A percentile compares a stretch with the other conserved stretches of the same genome.
These are phyloP conservation scores for Ceratobasidium sp. DNA, from an alignment of 1,284 basidiomycete genomes.

Conservation along the genomic window DNA sequence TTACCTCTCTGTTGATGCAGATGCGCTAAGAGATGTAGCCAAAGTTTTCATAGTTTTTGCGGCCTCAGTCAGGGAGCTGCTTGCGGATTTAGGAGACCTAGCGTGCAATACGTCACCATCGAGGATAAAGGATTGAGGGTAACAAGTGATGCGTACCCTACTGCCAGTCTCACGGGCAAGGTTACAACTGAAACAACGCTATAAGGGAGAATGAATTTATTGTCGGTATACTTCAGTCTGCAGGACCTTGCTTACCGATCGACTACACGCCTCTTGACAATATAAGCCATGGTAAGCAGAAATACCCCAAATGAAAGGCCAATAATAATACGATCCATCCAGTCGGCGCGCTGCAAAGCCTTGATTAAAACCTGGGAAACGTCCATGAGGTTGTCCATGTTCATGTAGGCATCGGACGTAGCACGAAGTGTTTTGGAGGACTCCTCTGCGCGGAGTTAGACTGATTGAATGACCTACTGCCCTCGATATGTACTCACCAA, in stretches of 20 bases:
- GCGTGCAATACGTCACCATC: neutral
- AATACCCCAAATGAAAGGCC: conserved; percentile 81
- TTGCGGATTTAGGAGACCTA: neutral
- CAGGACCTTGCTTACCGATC: conserved; percentile 51
- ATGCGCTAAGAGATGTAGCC: neutral
- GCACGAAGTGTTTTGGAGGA: conserved; percentile 78
- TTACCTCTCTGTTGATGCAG: neutral
- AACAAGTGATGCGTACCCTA: neutral
- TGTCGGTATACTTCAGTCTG: neutral
- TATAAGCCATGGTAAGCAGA: conserved; percentile 79
- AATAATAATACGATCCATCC: conserved; percentile 88
- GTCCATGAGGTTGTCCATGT: conserved; percentile 72
- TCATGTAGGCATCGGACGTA: conserved; percentile 80
- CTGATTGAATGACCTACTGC: neutral
- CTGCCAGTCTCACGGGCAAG: conserved; percentile 1
- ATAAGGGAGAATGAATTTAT: neutral
- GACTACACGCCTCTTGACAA: conserved; percentile 84
- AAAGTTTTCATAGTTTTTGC: neutral
- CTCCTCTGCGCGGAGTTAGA: conserved; percentile 59
- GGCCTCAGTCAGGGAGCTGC: neutral
- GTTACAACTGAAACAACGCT: conserved; percentile 25
- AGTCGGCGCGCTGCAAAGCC: conserved; percentile 85
- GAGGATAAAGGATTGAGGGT: neutral
- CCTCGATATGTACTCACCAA: conserved; percentile 60
- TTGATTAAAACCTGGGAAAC: conserved; percentile 84